Percentiles rank a stretch among this genome's conserved stretches.
phyloP scores from a whole-genome alignment of 371 early-diverging fungal genomes.

The Mortierella sp. region DNA sequence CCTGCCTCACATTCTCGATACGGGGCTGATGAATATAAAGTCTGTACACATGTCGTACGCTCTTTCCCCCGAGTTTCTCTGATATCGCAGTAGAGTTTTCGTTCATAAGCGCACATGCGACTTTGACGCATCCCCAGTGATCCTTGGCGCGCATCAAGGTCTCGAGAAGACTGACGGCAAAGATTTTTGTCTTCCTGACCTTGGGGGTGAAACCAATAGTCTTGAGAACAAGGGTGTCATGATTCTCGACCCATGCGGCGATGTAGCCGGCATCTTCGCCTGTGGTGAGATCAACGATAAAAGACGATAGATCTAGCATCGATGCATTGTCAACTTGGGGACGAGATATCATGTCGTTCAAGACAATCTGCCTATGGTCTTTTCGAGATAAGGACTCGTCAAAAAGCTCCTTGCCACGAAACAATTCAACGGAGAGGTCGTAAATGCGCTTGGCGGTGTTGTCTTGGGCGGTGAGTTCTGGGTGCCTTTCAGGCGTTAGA shows the following conservation, averaged over 20 bases:
- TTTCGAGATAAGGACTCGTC: constrained; percentile 26
- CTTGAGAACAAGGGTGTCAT: constrained; percentile 37
- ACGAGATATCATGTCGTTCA: constrained; percentile 50
- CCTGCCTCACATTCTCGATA: neutral
- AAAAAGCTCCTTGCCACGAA: constrained; percentile 49
- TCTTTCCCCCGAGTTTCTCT: constrained; percentile 18
- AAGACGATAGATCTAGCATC: constrained; percentile 36
- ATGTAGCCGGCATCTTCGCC: constrained; percentile 45
- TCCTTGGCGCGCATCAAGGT: constrained; percentile 27
- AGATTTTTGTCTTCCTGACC: constrained; percentile 24
- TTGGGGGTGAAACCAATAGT: constrained; percentile 30
- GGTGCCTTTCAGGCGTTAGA: constrained; percentile 33
- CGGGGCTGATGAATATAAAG: constrained; percentile 29
- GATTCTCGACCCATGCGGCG: constrained; percentile 41
- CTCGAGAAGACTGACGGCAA: constrained; percentile 24
- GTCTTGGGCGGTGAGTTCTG: constrained; percentile 27
- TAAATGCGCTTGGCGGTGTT: constrained; percentile 41
- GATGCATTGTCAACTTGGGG: constrained; percentile 46
- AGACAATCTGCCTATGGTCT: constrained; percentile 36
- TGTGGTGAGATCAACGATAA: constrained; percentile 27
- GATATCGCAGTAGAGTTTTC: constrained; percentile 7
- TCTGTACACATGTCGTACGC: constrained; percentile 37
- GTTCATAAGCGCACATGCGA: constrained; percentile 39
- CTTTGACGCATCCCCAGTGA: constrained; percentile 35
- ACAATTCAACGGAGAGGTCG: constrained; percentile 33